These are phyloP conservation scores for Sanchytrium tribonematis DNA, from an alignment of 371 early-diverging fungal genomes.

Conservation along the genomic window DNA sequence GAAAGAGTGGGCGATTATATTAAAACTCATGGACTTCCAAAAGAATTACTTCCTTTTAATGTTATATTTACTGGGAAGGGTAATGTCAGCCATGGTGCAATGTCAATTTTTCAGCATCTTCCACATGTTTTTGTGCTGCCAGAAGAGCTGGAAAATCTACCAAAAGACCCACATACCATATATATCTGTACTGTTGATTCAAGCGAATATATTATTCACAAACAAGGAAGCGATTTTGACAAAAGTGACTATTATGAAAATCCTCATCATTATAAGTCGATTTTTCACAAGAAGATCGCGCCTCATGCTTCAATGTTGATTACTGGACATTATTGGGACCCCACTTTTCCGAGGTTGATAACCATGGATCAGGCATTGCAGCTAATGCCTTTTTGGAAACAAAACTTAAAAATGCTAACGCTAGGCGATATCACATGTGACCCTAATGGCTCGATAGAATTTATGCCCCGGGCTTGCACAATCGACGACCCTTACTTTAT, in stretches of 20 bases:
- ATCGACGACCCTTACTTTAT: slow-evolving; percentile 75
- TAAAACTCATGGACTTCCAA: slow-evolving; percentile 50
- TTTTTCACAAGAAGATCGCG: slow-evolving; percentile 64
- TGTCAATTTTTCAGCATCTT: slow-evolving; percentile 56
- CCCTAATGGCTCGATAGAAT: slow-evolving; percentile 56
- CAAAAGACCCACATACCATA: slow-evolving; percentile 30
- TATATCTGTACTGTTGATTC: slow-evolving; percentile 47
- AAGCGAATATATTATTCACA: slow-evolving; percentile 45
- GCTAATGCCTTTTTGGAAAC: slow-evolving; percentile 28
- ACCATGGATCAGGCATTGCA: slow-evolving; percentile 39
- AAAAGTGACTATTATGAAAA: slow-evolving; percentile 30
- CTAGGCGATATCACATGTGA: slow-evolving; percentile 85
- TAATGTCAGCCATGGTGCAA: slow-evolving; percentile 70
- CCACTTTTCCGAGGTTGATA: slow-evolving; percentile 54
- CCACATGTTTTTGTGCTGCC: slow-evolving; percentile 71
- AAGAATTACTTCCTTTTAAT: slow-evolving; percentile 55
- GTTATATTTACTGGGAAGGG: slow-evolving; percentile 84
- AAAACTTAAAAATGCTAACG: slow-evolving; percentile 39
- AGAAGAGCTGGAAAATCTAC: slow-evolving; percentile 42
- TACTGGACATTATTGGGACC: slow-evolving; percentile 84
- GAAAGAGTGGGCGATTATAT: slow-evolving; percentile 46
- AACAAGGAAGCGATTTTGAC: slow-evolving; percentile 28
- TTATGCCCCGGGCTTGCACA: slow-evolving; percentile 51
- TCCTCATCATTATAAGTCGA: slow-evolving; percentile 49
- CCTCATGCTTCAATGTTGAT: slow-evolving; percentile 63